Base-by-base conservation (phyloP, 495 filamentous ascomycete genomes). In the Penicillium salamii region DNA sequence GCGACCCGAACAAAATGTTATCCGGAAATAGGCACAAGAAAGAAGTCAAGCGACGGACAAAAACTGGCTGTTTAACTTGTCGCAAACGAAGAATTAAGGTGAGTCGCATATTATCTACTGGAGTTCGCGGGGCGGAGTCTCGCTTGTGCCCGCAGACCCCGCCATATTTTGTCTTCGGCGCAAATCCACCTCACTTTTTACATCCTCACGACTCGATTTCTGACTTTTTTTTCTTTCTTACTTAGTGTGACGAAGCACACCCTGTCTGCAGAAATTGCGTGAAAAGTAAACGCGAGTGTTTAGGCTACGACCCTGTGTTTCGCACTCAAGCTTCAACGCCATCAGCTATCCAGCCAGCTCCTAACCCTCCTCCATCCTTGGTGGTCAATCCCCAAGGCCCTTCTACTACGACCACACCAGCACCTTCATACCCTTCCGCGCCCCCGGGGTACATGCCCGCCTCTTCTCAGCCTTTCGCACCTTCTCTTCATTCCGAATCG, bases 1-100 rank as follows among this genome's bases (percentile, higher is more conserved):
- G 68, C 2, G 71, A 75, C 36, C 59, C 71, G 1, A 73, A 79
- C 52, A 83, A 85, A 38, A 82, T 90, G 55, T 74, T 96, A 70
- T 85, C 85, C 23, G 84, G 88, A 42, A 86, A 87, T 28, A 79
- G 91, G 53, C 89, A 95, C 70, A 97, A 97, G 75, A 97, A 97
- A 79, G 93, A 98, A 74, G 96, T 98, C 67, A 97, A 98, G 78
- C 84, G 93, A 59, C 82, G 93, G 59, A 98, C 93, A 34, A 98
- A 98, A 77, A 97, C 93, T 4, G 93, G 93, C 12, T 98, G 93
- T 69, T 71, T 97, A 68, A 98, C 93, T 28, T 98, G 93, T 78
- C 84, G 93, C 54, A 97, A 97, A 69, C 84, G 93, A 60, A 81
- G 93, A 70, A 97, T 98, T 74, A 98, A 98, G 91, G 93, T 97